phyloP scores from a whole-genome alignment of 2,329 filamentous ascomycete species.

The Diplodia sapinea region DNA sequence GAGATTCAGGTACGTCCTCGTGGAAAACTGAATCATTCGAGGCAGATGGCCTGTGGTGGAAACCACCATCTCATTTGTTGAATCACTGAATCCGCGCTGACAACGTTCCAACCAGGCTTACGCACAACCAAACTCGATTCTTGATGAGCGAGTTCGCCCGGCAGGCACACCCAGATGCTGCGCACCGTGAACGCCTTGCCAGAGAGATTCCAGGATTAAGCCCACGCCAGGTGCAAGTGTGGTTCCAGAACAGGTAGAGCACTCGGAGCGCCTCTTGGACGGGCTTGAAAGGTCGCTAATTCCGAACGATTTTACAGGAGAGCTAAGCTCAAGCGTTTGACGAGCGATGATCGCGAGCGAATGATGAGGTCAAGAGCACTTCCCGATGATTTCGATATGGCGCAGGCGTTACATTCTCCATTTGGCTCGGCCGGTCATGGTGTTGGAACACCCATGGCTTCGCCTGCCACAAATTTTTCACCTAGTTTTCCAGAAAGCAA shows the following conservation, averaged over 20 bases:
- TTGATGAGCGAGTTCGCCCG: constrained; percentile 97
- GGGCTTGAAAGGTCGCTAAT: constrained; percentile 1
- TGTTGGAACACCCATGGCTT: constrained; percentile 57
- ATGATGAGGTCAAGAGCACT: constrained; percentile 66
- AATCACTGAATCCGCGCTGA: constrained; percentile 11
- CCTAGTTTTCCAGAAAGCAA: constrained; percentile 57
- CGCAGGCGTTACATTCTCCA: constrained; percentile 62
- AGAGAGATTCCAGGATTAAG: constrained; percentile 90
- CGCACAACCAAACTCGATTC: constrained; percentile 95
- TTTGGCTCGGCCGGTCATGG: constrained; percentile 52
- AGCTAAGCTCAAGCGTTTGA: constrained; percentile 66
- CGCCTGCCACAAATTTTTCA: constrained; percentile 49
- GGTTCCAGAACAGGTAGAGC: constrained; percentile 95
- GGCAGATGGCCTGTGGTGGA: not conserved
- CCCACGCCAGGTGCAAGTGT: constrained; percentile 92
- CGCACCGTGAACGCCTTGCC: constrained; percentile 84
- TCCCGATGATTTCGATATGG: constrained; percentile 66
- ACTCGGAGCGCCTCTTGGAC: not conserved
- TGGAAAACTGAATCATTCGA: not conserved
- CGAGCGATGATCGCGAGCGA: constrained; percentile 65
- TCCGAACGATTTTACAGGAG: constrained; percentile 49
- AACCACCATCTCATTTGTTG: too few relatives aligned
- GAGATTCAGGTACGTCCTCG: constrained; percentile 68
- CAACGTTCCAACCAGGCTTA: constrained; percentile 65
- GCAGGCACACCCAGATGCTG: constrained; percentile 91